Evolutionary conservation across 345 rosid species (phyloP), one percentile per base, ranked within the genome.

Genomic region (Combretum micranthum): DNA sequence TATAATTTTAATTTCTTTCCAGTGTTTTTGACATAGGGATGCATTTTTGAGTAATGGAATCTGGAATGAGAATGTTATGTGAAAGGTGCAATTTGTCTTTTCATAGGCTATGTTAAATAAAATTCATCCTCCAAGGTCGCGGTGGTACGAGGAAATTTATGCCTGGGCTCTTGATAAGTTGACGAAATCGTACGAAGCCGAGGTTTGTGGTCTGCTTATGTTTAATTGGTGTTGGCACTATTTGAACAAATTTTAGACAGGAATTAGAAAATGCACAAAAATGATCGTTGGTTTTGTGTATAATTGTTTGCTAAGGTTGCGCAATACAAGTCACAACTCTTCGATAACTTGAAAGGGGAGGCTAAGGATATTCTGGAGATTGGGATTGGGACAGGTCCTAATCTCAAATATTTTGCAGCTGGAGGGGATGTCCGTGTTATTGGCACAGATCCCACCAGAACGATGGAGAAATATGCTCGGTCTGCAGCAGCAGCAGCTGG

Each of bases 331-430:
- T 69, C 70, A 47, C 66, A 65, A 62, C 75, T 88, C 44, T 88
- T 92, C 69, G 52, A 26, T 48, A 74, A 71, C 15, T 64, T 91
- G 76, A 79, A 69, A 20, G 88, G 92, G 19, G 77, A 79, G 64
- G 84, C 80, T 20, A 69, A 76, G 75, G 75, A 68, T 48, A 78
- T 86, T 42, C 61, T 91, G 75, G 96, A 91, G 82, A 77, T 91
- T 62, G 98, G 96, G 9, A 74, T 84, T 54, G 96, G 98, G 14
- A 78, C 98, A 8, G 95, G 90, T 54, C 95, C 98, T 2, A 86
- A 92, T 62, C 81, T 92, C 73, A 79, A 66, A 37, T 92, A 84
- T 64, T 84, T 84, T 71, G 77, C 85, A 2, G 19, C 32, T 58
- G 69, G 60, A 55, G 61, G 67, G 51, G 77, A 77, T 50, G 25